Evolutionary conservation across 2,329 filamentous ascomycete species (phyloP), one percentile per base, ranked within the genome.

Genomic region (Pseudogymnoascus destructans): DNA sequence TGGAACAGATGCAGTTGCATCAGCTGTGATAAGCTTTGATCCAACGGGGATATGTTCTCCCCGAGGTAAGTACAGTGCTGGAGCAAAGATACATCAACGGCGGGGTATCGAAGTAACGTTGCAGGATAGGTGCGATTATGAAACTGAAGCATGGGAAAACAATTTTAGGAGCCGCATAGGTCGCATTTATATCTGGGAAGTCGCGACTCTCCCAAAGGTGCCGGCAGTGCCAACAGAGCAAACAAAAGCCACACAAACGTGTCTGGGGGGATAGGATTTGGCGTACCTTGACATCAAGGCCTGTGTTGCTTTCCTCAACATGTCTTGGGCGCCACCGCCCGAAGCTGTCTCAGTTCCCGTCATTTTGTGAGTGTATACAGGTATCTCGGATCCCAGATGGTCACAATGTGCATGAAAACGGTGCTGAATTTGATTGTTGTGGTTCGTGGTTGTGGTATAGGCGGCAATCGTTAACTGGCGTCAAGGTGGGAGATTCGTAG

Each of bases 261-360:
- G 42, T 52, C 23, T 52, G 42, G 42, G 42, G 7, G 42, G 8
- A 17, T 23, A 30, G 13, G 23, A 4, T 30, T 30, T 10, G n/a
- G 61, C 68, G 63, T 68, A 70, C 68, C 67, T 70, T 63, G 64
- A 63, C 66, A 69, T 69, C 66, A 70, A 67, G 57, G 66, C 62
- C 60, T 69, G 67, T 60, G 68, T 69, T 59, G 68, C 68, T 64
- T 67, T 66, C 64, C 65, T 68, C 32, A 70, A 63, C 61, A 70
- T 63, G 63, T 70, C 68, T 57, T 56, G 54, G 21, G 54, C 54
- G 54, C 54, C 54, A 36, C 54, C 54, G 54, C 33, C 17, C 33
- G 54, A 56, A 36, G 54, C n/a, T 56, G 30, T 25, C 33, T 56
- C 54, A 33, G 54, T 36, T 35, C 54, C 54, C 17, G 54, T 56